Base-by-base conservation (phyloP, 2,329 filamentous ascomycete species). In the Ilyonectria robusta region DNA sequence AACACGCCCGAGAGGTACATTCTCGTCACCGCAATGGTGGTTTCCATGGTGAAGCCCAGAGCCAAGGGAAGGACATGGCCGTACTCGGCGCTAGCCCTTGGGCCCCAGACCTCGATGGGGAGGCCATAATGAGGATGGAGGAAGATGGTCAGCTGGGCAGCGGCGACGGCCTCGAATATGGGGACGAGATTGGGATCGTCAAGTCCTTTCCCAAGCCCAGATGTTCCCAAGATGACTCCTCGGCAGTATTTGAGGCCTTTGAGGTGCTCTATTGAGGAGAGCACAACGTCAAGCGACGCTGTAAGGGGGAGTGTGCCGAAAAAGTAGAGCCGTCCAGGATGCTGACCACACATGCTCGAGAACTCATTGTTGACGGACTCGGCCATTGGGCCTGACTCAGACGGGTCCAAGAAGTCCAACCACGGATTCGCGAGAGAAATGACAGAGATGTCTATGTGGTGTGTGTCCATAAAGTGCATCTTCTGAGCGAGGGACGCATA, bases 61-160 rank as follows among this genome's bases (percentile, higher is more conserved):
- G 94, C 93, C 0, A 98, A 84, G 0, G 94, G 93, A 2, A 98
- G 85, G 1, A 97, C 94, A 78, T 97, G 95, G 0, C 95, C 95
- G 77, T 97, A 97, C 67, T 92, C 91, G 23, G 83, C 84, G 46
- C 80, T 83, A 0, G 88, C 89, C 8, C 92, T 85, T 0, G 93
- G 88, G 0, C 95, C 95, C 82, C 93, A 97, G 4, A 97, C 93
- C 9, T 90, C 88, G 66, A 88, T 88, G 0, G 94, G 94, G 2
- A 98, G 87, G 1, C 95, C 95, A 78, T 98, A 97, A 81, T 98
- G 95, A 31, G 95, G 95, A 80, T 98, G 95, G 58, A 98, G 80
- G 82, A 98, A 98, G 55, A 97, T 84, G 26, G 93, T 84, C 37
- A 94, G 84, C 8, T 84, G 80, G 0, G 88, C 87, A 46, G 87